These are phyloP conservation scores for Solanum pinnatisectum DNA, from an alignment of 257 asterid genomes.

Conservation along the genomic window DNA sequence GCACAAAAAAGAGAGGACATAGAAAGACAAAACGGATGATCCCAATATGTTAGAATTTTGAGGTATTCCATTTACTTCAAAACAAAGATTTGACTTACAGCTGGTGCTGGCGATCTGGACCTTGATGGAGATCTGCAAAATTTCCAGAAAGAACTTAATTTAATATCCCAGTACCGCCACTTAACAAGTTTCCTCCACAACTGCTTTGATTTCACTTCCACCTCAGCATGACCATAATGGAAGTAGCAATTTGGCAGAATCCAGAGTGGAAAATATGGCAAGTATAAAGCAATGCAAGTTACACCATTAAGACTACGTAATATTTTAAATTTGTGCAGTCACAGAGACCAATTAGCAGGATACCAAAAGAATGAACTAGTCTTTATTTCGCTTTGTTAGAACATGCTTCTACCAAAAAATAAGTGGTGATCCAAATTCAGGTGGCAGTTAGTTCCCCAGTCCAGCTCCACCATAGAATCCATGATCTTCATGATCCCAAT, in stretches of 20 bases:
- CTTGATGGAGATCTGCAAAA: conserved; percentile 99
- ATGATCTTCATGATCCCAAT: conserved; percentile 70
- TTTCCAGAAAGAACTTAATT: conserved; percentile 92
- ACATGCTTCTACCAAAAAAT: conserved; percentile 32
- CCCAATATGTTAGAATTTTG: neutral
- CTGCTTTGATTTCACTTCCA: conserved; percentile 79
- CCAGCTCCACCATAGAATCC: conserved; percentile 82
- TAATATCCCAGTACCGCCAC: conserved; percentile 76
- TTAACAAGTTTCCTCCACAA: conserved; percentile 79
- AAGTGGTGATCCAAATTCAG: conserved; percentile 46
- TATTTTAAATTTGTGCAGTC: conserved; percentile 12
- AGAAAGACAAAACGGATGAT: neutral
- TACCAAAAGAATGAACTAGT: conserved; percentile 33
- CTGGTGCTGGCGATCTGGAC: conserved; percentile 78
- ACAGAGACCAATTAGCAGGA: conserved; percentile 28
- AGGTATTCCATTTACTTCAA: neutral
- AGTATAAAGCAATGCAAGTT: conserved; percentile 21
- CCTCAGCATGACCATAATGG: conserved; percentile 58
- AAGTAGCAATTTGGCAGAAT: conserved; percentile 28
- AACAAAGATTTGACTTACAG: conserved; percentile 53
- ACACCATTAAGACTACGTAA: conserved; percentile 22
- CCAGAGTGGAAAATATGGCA: conserved; percentile 2
- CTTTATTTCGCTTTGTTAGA: neutral
- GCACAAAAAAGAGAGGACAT: neutral
- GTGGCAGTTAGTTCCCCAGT: conserved; percentile 53